phyloP scores from a whole-genome alignment of 192 early-diverging fungal genomes.

The Coemansia sp. region DNA sequence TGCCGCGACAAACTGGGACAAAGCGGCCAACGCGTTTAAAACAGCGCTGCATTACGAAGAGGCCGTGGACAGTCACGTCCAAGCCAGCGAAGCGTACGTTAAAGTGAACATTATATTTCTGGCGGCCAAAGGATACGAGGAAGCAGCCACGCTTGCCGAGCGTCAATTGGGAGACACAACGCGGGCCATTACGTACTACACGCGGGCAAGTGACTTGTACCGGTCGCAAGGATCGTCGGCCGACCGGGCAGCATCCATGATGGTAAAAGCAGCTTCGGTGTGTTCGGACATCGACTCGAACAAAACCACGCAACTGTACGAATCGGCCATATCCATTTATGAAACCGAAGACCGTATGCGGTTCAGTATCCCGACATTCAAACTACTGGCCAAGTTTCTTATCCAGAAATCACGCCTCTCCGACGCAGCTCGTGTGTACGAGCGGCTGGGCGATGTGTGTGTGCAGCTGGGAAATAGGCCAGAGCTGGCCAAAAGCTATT shows the following conservation, averaged over 20 bases:
- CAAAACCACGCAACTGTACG: slow-evolving; percentile 37
- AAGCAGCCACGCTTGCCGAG: slow-evolving; percentile 30
- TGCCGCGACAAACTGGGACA: slow-evolving; percentile 46
- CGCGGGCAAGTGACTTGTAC: slow-evolving; percentile 45
- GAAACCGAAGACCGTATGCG: slow-evolving; percentile 47
- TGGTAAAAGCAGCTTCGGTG: slow-evolving; percentile 39
- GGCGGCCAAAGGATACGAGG: slow-evolving; percentile 36
- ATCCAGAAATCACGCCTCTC: slow-evolving; percentile 30
- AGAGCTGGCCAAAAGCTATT: slow-evolving; percentile 35
- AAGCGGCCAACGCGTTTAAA: slow-evolving; percentile 42
- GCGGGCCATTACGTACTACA: slow-evolving; percentile 26
- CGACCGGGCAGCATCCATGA: slow-evolving; percentile 44
- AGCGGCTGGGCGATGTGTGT: slow-evolving; percentile 35
- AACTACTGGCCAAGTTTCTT: slow-evolving; percentile 24
- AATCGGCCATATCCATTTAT: slow-evolving; percentile 41
- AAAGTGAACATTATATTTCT: slow-evolving; percentile 37
- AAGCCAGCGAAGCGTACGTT: slow-evolving; percentile 43
- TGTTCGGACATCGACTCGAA: slow-evolving; percentile 39
- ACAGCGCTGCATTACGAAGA: slow-evolving; percentile 37
- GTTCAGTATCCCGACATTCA: slow-evolving; percentile 40
- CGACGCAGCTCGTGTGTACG: slow-evolving; percentile 31
- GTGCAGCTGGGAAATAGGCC: slow-evolving; percentile 38
- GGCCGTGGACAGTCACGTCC: slow-evolving; percentile 31
- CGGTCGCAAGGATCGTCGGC: slow-evolving; percentile 43
- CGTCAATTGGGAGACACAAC: slow-evolving; percentile 32